A percentile compares a stretch with the other conserved stretches of the same genome.
phyloP scores from a whole-genome alignment of 106 monocot species.

The Narthecium ossifragum region DNA sequence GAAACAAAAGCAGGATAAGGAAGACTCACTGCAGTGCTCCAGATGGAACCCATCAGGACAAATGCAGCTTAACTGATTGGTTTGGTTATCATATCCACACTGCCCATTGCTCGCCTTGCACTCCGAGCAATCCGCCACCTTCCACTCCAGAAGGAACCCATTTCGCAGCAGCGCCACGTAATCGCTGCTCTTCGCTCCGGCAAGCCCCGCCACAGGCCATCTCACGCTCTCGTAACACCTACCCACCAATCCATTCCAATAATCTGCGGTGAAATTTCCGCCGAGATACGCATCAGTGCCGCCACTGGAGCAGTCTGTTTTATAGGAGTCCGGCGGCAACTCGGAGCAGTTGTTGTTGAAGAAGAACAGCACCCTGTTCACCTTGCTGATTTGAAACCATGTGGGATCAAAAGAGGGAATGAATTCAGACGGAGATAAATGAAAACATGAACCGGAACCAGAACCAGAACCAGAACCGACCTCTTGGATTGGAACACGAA shows the following conservation, averaged over 20 bases:
- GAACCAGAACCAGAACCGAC: not conserved
- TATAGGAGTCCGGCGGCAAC: not conserved
- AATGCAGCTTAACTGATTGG: conserved; percentile 17
- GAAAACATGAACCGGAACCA: not conserved
- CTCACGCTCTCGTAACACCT: not conserved
- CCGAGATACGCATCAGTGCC: not conserved
- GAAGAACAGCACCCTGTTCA: conserved; percentile 21
- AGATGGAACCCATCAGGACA: conserved; percentile 19
- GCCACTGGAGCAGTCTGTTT: conserved; percentile 3
- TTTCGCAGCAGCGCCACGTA: conserved; percentile 5
- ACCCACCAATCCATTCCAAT: not conserved
- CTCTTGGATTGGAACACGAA: not conserved
- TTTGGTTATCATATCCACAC: conserved; percentile 16
- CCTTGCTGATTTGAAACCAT: conserved; percentile 21
- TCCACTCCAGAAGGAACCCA: conserved; percentile 21
- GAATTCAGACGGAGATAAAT: not conserved
- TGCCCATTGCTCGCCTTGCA: conserved; percentile 20
- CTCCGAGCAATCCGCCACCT: conserved; percentile 14
- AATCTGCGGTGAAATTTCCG: not conserved
- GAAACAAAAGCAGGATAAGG: not conserved
- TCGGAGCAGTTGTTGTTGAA: conserved; percentile 15
- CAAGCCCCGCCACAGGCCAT: conserved; percentile 9
- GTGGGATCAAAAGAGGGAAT: conserved; percentile 12
- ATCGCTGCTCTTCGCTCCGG: conserved; percentile 1
- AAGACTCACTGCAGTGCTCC: conserved; percentile 19